phyloP scores from a whole-genome alignment of 176 grass and related monocot species.

The Oryza officinalis region DNA sequence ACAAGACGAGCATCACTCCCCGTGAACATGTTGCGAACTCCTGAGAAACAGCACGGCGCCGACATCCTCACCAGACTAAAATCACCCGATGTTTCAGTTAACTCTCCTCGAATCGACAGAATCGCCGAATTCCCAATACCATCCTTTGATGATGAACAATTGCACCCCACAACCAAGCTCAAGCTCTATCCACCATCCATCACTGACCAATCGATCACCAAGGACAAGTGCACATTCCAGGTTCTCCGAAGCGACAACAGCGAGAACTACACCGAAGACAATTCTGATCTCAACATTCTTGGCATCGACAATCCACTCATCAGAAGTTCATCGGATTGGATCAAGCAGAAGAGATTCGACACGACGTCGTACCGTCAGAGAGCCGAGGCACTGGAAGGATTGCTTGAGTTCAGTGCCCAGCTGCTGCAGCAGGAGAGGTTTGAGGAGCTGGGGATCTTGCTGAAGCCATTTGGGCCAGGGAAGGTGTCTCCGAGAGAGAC shows the following conservation, averaged over 20 bases:
- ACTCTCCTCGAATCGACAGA: constrained; percentile 82
- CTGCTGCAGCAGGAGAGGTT: constrained; percentile 83
- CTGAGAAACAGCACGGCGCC: constrained; percentile 18
- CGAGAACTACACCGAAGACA: constrained; percentile 14
- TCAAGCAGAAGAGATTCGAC: constrained; percentile 66
- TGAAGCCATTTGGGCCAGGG: constrained; percentile 83
- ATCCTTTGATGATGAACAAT: constrained; percentile 46
- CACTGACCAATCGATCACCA: constrained; percentile 72
- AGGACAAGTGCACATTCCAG: constrained; percentile 93
- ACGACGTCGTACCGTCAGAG: constrained; percentile 76
- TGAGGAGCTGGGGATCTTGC: constrained; percentile 76
- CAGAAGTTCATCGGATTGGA: constrained; percentile 56
- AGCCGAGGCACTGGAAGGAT: constrained; percentile 82
- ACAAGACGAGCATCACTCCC: constrained; percentile 60
- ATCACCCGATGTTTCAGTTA: constrained; percentile 91
- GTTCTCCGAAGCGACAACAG: constrained; percentile 44
- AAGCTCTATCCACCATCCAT: constrained; percentile 23
- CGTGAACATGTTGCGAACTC: constrained; percentile 33
- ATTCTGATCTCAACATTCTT: constrained; percentile 31
- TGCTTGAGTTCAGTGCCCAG: constrained; percentile 97
- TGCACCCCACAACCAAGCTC: constrained; percentile 31
- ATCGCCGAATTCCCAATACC: constrained; percentile 85
- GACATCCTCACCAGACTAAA: constrained; percentile 50
- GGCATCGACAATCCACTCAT: constrained; percentile 35
- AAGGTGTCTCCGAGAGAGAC: constrained; percentile 92